Evolutionary conservation across 768 basidiomycete species (phyloP), one percentile per base, ranked within the genome.

Genomic region (Mycena haematopus): DNA sequence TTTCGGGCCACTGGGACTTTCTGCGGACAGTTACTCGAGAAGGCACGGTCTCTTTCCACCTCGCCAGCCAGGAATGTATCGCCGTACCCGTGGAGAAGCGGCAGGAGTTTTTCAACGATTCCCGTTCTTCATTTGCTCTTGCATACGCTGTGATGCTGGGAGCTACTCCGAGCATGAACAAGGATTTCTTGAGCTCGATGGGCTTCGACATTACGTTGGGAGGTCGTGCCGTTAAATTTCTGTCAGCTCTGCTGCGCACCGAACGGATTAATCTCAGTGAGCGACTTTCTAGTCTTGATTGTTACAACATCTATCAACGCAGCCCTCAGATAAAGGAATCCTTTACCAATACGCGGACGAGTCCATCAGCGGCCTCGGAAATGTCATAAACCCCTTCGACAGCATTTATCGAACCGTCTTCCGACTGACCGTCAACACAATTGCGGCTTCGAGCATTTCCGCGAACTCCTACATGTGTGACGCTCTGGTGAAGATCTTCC

Each of bases 1-100:
- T 60, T 38, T 60, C 58, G 14, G 21, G 21, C 29, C 59, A 60
- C 19, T 53, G 59, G 59, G 59, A 60, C 17, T 60, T 60, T 27
- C 29, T 60, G 40, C 51, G 52, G 22, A 40, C 31, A 4, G 59
- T 44, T 14, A 60, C 59, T 2, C n/a, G 46, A 29, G 11, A 60
- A 3, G 59, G 59, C 31, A 13, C 38, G 14, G 44, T 38, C 24
- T 47, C 46, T 5, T 47, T 25, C 25, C 46, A 47, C n/a, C 46
- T 47, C 15, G 46, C 46, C 46, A n/a, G 25, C n/a, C 46, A 47
- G 15, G 11, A 47, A 27, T 47, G 46, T 17, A 47, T 47, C 24
- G 46, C 46, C 46, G 15, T 47, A 2, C 46, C 46, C 5, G 24
- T 47, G 4, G 46, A 47, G 4, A 47, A 47, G 15, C 24, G 46